phyloP scores from a whole-genome alignment of 2,329 filamentous ascomycete genomes.

The Aaosphaeria arxii region DNA sequence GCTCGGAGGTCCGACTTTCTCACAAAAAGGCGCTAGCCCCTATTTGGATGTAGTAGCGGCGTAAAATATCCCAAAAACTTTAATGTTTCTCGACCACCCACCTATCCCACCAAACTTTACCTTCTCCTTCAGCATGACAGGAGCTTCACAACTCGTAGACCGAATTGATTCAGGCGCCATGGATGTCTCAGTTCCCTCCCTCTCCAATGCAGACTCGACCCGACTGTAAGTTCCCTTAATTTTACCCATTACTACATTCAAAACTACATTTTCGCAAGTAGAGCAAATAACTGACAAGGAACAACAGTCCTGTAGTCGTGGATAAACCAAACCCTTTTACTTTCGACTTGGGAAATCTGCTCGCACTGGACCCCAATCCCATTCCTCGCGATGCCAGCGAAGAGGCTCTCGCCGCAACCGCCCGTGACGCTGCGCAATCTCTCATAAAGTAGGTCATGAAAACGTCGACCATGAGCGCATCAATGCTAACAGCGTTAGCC shows the following conservation, averaged over 20 bases:
- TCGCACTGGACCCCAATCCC: slow-evolving; percentile 85
- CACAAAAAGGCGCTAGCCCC: slow-evolving; percentile 6
- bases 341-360: slow-evolving; percentile 85
- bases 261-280: not conserved
- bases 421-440: slow-evolving; percentile 86
- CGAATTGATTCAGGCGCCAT: slow-evolving; percentile 31
- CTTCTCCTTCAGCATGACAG: slow-evolving; percentile 9
- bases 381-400: slow-evolving; percentile 62
- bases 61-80: not conserved
- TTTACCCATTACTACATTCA: not conserved
- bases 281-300: not conserved
- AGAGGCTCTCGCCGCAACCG: slow-evolving; percentile 65
- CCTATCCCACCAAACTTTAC: not conserved
- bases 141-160: slow-evolving; percentile 26
- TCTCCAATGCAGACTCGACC: slow-evolving; percentile 33
- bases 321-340: slow-evolving; percentile 84
- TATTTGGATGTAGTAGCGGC: not conserved
- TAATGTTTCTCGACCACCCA: not conserved
- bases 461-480: no score
- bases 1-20: slow-evolving; percentile 21
- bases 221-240: slow-evolving; percentile 22
- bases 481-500: slow-evolving; percentile 52
- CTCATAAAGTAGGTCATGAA: slow-evolving; percentile 54
- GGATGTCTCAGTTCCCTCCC: slow-evolving; percentile 26
- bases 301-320: slow-evolving; percentile 30